Conservation (phyloP, 768 basidiomycete genomes). For the Hericium erinaceus region DNA sequence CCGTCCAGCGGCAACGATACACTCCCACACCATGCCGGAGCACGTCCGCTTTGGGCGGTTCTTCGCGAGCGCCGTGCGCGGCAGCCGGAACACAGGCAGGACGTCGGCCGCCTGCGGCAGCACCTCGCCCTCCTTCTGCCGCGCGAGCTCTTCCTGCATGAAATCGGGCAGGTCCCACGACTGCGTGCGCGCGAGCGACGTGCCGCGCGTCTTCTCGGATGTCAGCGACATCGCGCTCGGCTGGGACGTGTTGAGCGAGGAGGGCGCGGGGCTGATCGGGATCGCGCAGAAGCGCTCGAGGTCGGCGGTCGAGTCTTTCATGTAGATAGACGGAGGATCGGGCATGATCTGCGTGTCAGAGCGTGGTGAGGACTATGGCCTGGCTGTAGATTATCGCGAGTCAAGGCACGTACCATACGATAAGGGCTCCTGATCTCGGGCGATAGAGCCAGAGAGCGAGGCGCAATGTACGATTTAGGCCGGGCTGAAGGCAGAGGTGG, state of each 20-base stretch:
- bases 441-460: slow-evolving; percentile 1
- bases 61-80: slow-evolving; percentile 3
- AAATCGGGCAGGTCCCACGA: not conserved
- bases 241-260: slow-evolving; percentile 2
- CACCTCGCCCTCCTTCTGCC: not conserved
- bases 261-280: slow-evolving; percentile 5
- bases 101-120: not conserved
- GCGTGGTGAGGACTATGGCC: not conserved
- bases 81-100: slow-evolving; percentile 11
- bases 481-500: slow-evolving; percentile 18
- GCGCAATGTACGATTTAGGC: slow-evolving; percentile 6
- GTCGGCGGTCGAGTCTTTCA: slow-evolving; percentile 6
- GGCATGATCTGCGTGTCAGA: slow-evolving; percentile 5
- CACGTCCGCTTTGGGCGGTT: slow-evolving; percentile 10
- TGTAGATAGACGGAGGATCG: slow-evolving; percentile 11
- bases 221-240: slow-evolving; percentile 9
- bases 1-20: slow-evolving; percentile 6
- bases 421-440: not conserved
- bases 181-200: not conserved
- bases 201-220: not conserved
- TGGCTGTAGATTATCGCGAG: no score
- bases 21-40: slow-evolving; percentile 5
- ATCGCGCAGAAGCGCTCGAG: slow-evolving; percentile 2
- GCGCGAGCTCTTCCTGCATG: not conserved
- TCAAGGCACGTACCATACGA: slow-evolving; percentile 6